A percentile compares a stretch with the other conserved stretches of the same genome.
These are phyloP conservation scores for Mikania micrantha DNA, from an alignment of 129 eudicot genomes.

Conservation along the genomic window DNA sequence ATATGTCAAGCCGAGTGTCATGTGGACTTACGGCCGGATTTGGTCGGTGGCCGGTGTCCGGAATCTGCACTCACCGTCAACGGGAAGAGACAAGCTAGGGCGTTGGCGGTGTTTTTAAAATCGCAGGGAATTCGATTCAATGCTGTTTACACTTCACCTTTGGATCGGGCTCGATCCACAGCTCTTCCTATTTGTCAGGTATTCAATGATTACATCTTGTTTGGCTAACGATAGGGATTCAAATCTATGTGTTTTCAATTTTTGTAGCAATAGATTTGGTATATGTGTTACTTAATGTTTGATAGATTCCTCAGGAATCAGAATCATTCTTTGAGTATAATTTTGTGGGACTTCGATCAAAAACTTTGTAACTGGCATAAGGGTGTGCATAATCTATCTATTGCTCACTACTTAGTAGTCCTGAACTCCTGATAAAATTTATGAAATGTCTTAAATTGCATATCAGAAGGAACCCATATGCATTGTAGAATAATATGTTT, in stretches of 20 bases:
- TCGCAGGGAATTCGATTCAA: constrained; percentile 77
- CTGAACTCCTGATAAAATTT: not conserved
- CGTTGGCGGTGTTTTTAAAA: constrained; percentile 84
- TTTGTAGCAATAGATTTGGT: not conserved
- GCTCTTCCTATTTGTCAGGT: constrained; percentile 89
- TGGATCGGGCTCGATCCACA: constrained; percentile 87
- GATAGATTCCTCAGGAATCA: not conserved
- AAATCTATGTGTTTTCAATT: not conserved
- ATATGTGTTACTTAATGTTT: not conserved
- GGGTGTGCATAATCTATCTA: not conserved
- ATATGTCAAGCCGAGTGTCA: constrained; percentile 84
- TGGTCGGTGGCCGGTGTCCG: constrained; percentile 76
- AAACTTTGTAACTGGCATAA: not conserved
- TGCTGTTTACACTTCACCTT: constrained; percentile 82
- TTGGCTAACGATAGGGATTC: not conserved
- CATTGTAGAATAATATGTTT: not conserved
- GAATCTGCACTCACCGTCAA: constrained; percentile 69
- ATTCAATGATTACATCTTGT: not conserved
- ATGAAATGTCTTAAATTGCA: not conserved
- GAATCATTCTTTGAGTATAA: not conserved
- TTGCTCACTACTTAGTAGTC: not conserved
- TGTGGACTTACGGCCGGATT: constrained; percentile 84
- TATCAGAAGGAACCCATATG: not conserved
- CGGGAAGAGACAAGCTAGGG: constrained; percentile 89
- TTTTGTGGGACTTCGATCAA: not conserved